Conservation (phyloP, 129 eudicot species). For the Helianthus tuberosus region DNA sequence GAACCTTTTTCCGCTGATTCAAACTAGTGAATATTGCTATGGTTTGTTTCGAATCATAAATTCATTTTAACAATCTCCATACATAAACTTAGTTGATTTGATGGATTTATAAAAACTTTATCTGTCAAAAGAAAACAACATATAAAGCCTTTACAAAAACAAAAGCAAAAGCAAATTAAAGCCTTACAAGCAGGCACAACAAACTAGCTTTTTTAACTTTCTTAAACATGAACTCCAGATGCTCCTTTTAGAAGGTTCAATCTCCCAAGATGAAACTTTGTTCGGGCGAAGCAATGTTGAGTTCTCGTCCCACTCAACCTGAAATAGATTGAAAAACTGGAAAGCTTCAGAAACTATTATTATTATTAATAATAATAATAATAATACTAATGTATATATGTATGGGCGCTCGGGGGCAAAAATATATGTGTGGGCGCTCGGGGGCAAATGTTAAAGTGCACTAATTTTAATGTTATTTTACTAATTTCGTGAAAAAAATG, state of each 20-base stretch:
- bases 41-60: neutral
- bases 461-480: too few species aligned
- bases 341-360: neutral
- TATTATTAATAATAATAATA: neutral
- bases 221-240: neutral
- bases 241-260: constrained; percentile 50
- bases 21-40: too few species aligned
- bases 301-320: constrained; percentile 99
- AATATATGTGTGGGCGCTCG: too few species aligned
- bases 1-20: too few species aligned
- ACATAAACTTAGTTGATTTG: neutral
- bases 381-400: too few species aligned
- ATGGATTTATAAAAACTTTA: neutral
- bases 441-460: too few species aligned
- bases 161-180: neutral
- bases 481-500: too few species aligned
- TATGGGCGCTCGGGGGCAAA: too few species aligned
- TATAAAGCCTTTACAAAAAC: neutral
- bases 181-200: neutral
- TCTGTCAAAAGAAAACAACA: neutral
- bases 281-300: constrained; percentile 75
- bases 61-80: neutral
- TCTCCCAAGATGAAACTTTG: constrained; percentile 90
- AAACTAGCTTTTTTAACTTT: neutral
- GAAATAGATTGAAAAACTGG: constrained; percentile 27